A percentile compares a stretch with the other conserved stretches of the same genome.
phyloP scores from a whole-genome alignment of 805 yeast genomes.

The Saturnispora ahearnii region DNA sequence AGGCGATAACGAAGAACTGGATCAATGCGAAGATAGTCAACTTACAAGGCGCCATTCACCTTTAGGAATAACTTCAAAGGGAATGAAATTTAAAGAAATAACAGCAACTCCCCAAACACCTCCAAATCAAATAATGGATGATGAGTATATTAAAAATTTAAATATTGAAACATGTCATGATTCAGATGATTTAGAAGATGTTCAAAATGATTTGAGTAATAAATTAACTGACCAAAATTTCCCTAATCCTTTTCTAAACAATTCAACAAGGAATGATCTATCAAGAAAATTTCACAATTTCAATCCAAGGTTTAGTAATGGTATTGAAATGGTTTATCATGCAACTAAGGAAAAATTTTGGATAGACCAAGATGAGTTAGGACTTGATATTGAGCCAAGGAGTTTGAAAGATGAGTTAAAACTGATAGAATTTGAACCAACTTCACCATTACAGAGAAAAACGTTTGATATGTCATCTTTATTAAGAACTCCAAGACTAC shows the following conservation, averaged over 20 bases:
- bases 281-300: not conserved
- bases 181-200: slow-evolving; percentile 16
- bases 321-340: slow-evolving; percentile 33
- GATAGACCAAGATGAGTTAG: slow-evolving; percentile 24
- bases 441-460: not conserved
- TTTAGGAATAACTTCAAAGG: not conserved
- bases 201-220: slow-evolving; percentile 10
- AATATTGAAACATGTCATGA: slow-evolving; percentile 15
- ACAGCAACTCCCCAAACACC: slow-evolving; percentile 30
- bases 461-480: slow-evolving; percentile 1
- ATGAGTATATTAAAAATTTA: slow-evolving; percentile 25
- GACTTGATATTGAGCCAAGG: slow-evolving; percentile 32
- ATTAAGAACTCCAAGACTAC: slow-evolving; percentile 7
- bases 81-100: slow-evolving; percentile 7
- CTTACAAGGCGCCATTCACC: slow-evolving; percentile 9
- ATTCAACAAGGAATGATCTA: not conserved
- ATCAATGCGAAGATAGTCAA: slow-evolving; percentile 3
- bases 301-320: slow-evolving; percentile 25
- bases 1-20: not conserved
- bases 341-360: slow-evolving; percentile 33
- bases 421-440: not conserved
- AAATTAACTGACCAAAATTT: slow-evolving; percentile 11
- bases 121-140: slow-evolving; percentile 27
- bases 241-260: slow-evolving; percentile 22
- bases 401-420: slow-evolving; percentile 7